Percentiles rank a stretch among this genome's conserved stretches.
phyloP scores from a whole-genome alignment of 2,329 filamentous ascomycete species.

The Botrytis medusae region DNA sequence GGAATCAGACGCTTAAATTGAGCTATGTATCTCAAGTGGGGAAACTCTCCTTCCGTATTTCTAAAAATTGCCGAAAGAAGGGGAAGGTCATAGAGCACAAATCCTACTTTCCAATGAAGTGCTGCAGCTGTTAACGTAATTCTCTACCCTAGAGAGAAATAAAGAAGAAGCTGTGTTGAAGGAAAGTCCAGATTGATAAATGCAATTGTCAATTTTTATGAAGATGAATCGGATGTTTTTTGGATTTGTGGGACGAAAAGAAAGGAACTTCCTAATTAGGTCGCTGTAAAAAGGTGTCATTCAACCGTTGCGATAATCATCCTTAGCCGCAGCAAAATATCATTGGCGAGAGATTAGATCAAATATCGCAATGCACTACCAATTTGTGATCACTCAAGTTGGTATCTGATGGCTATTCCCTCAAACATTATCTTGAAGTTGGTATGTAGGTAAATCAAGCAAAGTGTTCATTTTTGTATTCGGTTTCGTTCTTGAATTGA shows the following conservation, averaged over 20 bases:
- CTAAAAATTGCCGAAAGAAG: not conserved
- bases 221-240: not conserved
- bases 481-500: not conserved
- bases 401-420: not conserved
- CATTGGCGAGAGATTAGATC: not conserved
- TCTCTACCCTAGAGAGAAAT: not conserved
- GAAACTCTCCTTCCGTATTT: conserved; percentile 10
- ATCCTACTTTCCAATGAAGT: not conserved
- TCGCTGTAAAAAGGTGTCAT: not conserved
- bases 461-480: not conserved
- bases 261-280: conserved; percentile 17
- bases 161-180: not conserved
- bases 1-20: conserved; percentile 5
- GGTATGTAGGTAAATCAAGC: not conserved
- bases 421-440: not conserved
- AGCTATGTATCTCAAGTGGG: conserved; percentile 5
- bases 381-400: not conserved
- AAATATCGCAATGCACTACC: not conserved
- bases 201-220: not conserved
- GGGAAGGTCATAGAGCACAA: conserved; percentile 7
- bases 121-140: not conserved
- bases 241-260: not conserved
- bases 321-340: not conserved
- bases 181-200: not conserved
- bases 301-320: not conserved